A percentile compares a stretch with the other conserved stretches of the same genome.
Evolutionary conservation across 2,329 filamentous ascomycete species (phyloP).

Genomic region (Lecanicillium sp.): DNA sequence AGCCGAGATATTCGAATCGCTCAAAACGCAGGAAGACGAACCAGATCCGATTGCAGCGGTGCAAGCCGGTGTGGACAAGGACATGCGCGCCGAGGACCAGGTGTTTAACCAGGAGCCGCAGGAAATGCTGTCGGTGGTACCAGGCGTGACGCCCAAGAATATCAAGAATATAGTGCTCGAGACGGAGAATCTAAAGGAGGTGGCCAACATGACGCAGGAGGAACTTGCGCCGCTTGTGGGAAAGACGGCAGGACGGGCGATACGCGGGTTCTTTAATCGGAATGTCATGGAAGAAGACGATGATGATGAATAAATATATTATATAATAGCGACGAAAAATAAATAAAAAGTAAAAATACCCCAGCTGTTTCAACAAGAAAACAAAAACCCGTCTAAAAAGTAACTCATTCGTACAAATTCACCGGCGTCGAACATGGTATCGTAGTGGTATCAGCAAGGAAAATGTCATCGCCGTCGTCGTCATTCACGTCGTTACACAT

Average conservation of each 20-base stretch:
- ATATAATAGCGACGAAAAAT: too few species aligned
- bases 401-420: too few species aligned
- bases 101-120: constrained; percentile 78
- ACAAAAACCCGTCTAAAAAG: too few species aligned
- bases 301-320: not conserved
- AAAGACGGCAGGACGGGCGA: constrained; percentile 64
- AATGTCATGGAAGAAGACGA: constrained; percentile 47
- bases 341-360: too few species aligned
- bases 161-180: constrained; percentile 63
- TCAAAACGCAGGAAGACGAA: constrained; percentile 84
- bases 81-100: constrained; percentile 53
- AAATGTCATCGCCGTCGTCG: too few species aligned
- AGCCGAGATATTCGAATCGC: constrained; percentile 88
- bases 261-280: constrained; percentile 71
- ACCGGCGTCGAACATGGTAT: too few species aligned
- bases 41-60: constrained; percentile 86
- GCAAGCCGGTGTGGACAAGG: constrained; percentile 59
- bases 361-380: too few species aligned
- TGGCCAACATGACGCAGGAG: constrained; percentile 75
- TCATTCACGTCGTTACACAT: constrained; percentile 6
- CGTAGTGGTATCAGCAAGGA: too few species aligned
- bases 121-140: constrained; percentile 81
- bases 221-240: constrained; percentile 71
- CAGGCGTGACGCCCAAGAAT: constrained; percentile 75
- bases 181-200: constrained; percentile 67